Conservation (phyloP, 2,329 filamentous ascomycete genomes). For the Neocatenulostroma microsporum region DNA sequence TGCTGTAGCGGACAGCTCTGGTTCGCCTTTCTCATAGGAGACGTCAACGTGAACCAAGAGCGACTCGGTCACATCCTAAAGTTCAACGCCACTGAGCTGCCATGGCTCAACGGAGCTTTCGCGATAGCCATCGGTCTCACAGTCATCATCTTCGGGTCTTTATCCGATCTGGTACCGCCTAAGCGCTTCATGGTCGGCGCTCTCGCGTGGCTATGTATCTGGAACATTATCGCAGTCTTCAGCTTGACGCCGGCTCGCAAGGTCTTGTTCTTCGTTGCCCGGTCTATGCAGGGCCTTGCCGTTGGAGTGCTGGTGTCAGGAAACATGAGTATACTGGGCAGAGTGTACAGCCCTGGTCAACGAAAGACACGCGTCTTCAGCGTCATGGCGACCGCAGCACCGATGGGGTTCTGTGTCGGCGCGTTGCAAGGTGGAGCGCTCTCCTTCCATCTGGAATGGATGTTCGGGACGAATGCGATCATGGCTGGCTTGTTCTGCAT, state of each 20-base stretch:
- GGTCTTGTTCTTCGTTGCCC: conserved; percentile 31
- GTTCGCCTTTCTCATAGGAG: conserved; percentile 36
- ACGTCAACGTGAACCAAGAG: conserved; percentile 35
- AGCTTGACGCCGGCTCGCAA: conserved; percentile 30
- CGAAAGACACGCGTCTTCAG: conserved; percentile 33
- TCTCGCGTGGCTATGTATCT: conserved; percentile 36
- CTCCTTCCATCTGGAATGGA: conserved; percentile 34
- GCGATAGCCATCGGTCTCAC: conserved; percentile 37
- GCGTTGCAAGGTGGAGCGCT: conserved; percentile 37
- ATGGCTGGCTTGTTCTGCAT: conserved; percentile 31
- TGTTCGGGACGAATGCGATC: conserved; percentile 39
- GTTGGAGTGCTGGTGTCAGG: conserved; percentile 31
- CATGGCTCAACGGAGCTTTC: conserved; percentile 39
- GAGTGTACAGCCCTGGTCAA: conserved; percentile 33
- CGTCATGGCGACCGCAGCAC: conserved; percentile 31
- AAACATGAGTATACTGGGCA: conserved; percentile 31
- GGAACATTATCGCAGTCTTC: conserved; percentile 35
- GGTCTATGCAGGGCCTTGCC: conserved; percentile 33
- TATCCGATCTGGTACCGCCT: conserved; percentile 36
- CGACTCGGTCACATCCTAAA: conserved; percentile 32
- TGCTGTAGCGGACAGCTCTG: conserved; percentile 39
- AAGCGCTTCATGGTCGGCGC: conserved; percentile 37
- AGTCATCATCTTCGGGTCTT: conserved; percentile 32
- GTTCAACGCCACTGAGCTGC: conserved; percentile 33
- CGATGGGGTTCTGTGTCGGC: conserved; percentile 32